Conservation (phyloP, 345 rosid species). For the Arabidopsis suecica region DNA sequence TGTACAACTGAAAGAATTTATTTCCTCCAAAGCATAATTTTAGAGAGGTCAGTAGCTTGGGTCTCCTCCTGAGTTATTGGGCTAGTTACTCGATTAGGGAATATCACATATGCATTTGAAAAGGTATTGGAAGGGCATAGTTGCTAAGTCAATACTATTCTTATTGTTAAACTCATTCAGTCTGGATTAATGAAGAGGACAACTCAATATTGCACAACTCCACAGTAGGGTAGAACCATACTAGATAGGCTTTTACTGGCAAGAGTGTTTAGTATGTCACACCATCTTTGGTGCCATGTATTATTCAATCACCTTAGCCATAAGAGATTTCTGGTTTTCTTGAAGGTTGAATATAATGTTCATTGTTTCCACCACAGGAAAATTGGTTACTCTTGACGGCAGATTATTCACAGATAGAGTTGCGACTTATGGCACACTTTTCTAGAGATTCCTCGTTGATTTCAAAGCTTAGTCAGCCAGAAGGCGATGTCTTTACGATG, state of each 20-base stretch:
- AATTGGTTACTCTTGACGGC: slow-evolving; percentile 88
- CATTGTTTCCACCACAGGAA: slow-evolving; percentile 61
- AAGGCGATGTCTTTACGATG: slow-evolving; percentile 90
- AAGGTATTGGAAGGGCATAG: slow-evolving; percentile 11
- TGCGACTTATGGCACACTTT: slow-evolving; percentile 95
- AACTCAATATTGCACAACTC: slow-evolving; percentile 16
- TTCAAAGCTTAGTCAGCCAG: slow-evolving; percentile 74
- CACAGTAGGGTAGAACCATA: slow-evolving; percentile 20
- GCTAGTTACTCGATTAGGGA: neutral
- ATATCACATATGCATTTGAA: slow-evolving; percentile 18
- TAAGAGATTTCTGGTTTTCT: slow-evolving; percentile 6
- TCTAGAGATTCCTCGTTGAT: slow-evolving; percentile 79
- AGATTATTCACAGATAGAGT: slow-evolving; percentile 97
- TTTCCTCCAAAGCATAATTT: neutral
- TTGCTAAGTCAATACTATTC: slow-evolving; percentile 8
- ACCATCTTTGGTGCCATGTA: slow-evolving; percentile 7
- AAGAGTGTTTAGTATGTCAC: slow-evolving; percentile 12
- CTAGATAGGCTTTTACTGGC: slow-evolving; percentile 1
- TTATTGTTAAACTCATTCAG: slow-evolving; percentile 7
- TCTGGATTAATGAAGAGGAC: slow-evolving; percentile 14
- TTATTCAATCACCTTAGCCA: slow-evolving; percentile 3
- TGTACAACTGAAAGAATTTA: slow-evolving; percentile 33
- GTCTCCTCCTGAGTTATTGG: slow-evolving; percentile 21
- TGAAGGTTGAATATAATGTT: slow-evolving; percentile 7
- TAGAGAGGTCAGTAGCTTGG: slow-evolving; percentile 9